Percentiles rank a stretch among this genome's conserved stretches.
phyloP scores from a whole-genome alignment of 2,329 filamentous ascomycete species.

The Parafenestella ontariensis region DNA sequence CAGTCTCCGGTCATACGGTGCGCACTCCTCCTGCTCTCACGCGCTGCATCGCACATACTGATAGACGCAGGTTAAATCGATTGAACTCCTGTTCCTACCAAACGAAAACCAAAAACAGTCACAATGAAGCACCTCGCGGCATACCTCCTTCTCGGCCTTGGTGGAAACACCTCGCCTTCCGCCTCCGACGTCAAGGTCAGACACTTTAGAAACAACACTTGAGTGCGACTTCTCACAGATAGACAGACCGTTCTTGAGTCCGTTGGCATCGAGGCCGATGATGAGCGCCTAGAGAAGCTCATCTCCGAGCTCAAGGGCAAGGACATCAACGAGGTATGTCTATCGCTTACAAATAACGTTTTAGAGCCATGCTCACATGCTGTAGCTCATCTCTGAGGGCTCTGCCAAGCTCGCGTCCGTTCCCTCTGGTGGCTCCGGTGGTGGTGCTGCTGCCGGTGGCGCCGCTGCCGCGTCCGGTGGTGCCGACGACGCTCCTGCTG shows the following conservation, averaged over 20 bases:
- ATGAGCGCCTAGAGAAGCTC: constrained; percentile 83
- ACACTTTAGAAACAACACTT: not conserved
- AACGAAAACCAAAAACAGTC: constrained; percentile 41
- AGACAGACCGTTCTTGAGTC: constrained; percentile 85
- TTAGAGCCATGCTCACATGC: constrained; percentile 35
- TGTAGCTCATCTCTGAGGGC: constrained; percentile 88
- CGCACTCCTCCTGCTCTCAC: not conserved
- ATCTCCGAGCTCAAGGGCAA: constrained; percentile 91
- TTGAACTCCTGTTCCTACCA: constrained; percentile 85
- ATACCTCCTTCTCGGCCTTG: constrained; percentile 95
- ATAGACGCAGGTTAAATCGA: constrained; percentile 71
- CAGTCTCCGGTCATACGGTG: constrained; percentile 99
- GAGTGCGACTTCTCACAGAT: constrained; percentile 8
- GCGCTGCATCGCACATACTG: constrained; percentile 17
- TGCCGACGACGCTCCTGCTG: constrained; percentile 55
- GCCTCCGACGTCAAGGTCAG: constrained; percentile 72
- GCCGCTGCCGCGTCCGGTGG: constrained; percentile 72
- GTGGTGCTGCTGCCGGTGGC: constrained; percentile 65
- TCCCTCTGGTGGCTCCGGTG: constrained; percentile 85
- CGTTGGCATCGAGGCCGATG: constrained; percentile 92
- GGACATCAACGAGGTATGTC: constrained; percentile 84
- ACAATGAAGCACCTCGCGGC: constrained; percentile 99
- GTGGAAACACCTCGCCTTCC: constrained; percentile 88
- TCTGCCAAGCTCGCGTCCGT: constrained; percentile 96
- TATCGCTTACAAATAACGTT: not conserved